These are phyloP conservation scores for Diaporthe sp. DNA, from an alignment of 2,329 filamentous ascomycete species.

Conservation along the genomic window DNA sequence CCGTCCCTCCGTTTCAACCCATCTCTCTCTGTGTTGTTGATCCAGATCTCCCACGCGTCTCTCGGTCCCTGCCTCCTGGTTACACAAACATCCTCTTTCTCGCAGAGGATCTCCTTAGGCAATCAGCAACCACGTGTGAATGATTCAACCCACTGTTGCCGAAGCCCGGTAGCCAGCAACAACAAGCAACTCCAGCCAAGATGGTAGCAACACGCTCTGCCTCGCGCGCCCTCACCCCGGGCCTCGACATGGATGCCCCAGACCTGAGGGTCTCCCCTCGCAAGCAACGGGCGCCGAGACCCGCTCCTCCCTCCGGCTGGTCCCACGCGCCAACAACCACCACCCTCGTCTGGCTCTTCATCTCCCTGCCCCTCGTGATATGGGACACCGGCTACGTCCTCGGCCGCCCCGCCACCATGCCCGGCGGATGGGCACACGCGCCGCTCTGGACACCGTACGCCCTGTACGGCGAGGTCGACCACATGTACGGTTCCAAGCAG, in stretches of 20 bases:
- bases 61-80: background rate
- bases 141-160: background rate
- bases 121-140: background rate
- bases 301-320: constrained; percentile 47
- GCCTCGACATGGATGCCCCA: constrained; percentile 25
- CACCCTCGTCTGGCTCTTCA: constrained; percentile 76
- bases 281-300: constrained; percentile 24
- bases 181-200: background rate
- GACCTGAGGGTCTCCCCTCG: constrained; percentile 29
- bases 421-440: constrained; percentile 78
- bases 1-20: constrained; percentile 24
- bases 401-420: constrained; percentile 84
- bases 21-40: background rate
- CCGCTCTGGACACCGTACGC: constrained; percentile 83
- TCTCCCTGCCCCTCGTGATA: constrained; percentile 82
- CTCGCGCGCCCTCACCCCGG: constrained; percentile 34
- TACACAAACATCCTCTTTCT: constrained; percentile 2
- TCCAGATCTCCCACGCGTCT: background rate
- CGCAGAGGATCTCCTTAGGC: background rate
- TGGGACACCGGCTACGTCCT: constrained; percentile 89
- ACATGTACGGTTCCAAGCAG: constrained; percentile 84
- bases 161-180: background rate
- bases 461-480: constrained; percentile 83
- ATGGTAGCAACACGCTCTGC: constrained; percentile 40
- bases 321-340: constrained; percentile 59